Conservation (phyloP, 2,329 filamentous ascomycete genomes). For the Trichoderma endophyticum region DNA sequence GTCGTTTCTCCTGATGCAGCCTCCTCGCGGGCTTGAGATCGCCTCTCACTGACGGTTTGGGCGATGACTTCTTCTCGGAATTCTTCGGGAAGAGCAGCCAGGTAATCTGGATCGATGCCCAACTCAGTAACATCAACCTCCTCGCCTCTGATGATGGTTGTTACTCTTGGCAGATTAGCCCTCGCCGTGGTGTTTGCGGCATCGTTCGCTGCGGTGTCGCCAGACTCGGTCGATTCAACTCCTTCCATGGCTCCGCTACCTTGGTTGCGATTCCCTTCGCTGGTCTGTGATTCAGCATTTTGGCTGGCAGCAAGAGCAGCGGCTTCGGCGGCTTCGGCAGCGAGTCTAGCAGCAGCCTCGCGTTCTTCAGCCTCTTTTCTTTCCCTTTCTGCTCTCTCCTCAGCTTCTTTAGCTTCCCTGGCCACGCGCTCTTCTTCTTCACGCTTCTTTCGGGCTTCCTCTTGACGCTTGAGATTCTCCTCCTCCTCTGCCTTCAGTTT, state of each 20-base stretch:
- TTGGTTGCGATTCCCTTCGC: conserved; percentile 7
- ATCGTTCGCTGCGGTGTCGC: conserved; percentile 31
- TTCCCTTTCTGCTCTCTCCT: conserved; percentile 63
- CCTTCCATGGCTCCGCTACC: conserved; percentile 63
- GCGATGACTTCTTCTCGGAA: conserved; percentile 94
- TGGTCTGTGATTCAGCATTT: conserved; percentile 21
- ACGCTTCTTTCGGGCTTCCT: conserved; percentile 59
- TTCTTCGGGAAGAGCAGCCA: conserved; percentile 96
- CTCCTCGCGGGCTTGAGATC: conserved; percentile 70
- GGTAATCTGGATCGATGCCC: conserved; percentile 90
- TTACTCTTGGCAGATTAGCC: conserved; percentile 54
- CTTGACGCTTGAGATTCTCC: conserved; percentile 44
- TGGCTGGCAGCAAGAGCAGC: conserved; percentile 42
- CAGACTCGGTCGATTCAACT: conserved; percentile 55
- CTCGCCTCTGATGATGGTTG: conserved; percentile 79
- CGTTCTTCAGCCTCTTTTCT: conserved; percentile 69
- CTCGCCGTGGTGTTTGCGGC: conserved; percentile 25
- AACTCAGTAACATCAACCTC: conserved; percentile 91
- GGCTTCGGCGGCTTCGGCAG: conserved; percentile 54
- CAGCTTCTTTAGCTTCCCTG: conserved; percentile 69
- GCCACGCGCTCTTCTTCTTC: conserved; percentile 64
- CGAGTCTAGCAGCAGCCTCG: conserved; percentile 55
- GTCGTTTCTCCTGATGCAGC: conserved; percentile 69
- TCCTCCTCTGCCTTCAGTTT: conserved; percentile 61
- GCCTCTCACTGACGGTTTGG: conserved; percentile 78